Conservation (phyloP, 495 filamentous ascomycete species). For the Cercophora scortea region DNA sequence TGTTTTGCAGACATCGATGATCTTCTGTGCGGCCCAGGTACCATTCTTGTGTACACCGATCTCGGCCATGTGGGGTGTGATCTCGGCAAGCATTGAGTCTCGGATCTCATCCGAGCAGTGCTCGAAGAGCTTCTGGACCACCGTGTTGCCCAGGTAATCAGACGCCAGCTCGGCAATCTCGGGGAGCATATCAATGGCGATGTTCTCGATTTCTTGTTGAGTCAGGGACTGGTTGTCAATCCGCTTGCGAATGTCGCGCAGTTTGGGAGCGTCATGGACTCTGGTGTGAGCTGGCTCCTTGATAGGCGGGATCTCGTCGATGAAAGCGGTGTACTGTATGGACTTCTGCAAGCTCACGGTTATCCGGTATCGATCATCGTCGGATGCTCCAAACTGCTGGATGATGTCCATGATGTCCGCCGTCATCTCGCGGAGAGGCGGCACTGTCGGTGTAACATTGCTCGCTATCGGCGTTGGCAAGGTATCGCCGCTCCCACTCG, state of each 20-base stretch:
- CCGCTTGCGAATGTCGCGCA: slow-evolving; percentile 92
- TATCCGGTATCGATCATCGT: slow-evolving; percentile 72
- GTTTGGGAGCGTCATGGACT: slow-evolving; percentile 88
- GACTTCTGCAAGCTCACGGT: slow-evolving; percentile 64
- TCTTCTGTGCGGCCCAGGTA: slow-evolving; percentile 98
- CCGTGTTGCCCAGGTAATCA: slow-evolving; percentile 96
- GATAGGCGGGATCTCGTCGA: slow-evolving; percentile 81
- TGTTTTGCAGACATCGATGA: slow-evolving; percentile 89
- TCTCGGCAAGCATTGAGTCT: slow-evolving; percentile 83
- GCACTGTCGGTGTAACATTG: slow-evolving; percentile 53
- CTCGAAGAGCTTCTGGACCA: slow-evolving; percentile 98
- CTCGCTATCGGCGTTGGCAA: slow-evolving; percentile 27
- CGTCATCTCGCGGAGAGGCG: slow-evolving; percentile 66
- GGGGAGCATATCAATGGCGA: slow-evolving; percentile 84
- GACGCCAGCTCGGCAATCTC: slow-evolving; percentile 92
- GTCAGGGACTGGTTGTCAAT: slow-evolving; percentile 91
- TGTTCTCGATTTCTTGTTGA: slow-evolving; percentile 81
- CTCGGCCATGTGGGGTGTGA: slow-evolving; percentile 86
- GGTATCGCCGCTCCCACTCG: slow-evolving; percentile 39
- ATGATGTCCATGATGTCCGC: slow-evolving; percentile 82
- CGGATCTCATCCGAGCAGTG: slow-evolving; percentile 85
- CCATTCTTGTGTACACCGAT: slow-evolving; percentile 99
- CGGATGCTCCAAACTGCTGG: slow-evolving; percentile 74
- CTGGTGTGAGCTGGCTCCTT: slow-evolving; percentile 84
- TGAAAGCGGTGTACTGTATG: slow-evolving; percentile 62